Evolutionary conservation across 1,284 basidiomycete species (phyloP).

Genomic region (Cerrena zonata): DNA sequence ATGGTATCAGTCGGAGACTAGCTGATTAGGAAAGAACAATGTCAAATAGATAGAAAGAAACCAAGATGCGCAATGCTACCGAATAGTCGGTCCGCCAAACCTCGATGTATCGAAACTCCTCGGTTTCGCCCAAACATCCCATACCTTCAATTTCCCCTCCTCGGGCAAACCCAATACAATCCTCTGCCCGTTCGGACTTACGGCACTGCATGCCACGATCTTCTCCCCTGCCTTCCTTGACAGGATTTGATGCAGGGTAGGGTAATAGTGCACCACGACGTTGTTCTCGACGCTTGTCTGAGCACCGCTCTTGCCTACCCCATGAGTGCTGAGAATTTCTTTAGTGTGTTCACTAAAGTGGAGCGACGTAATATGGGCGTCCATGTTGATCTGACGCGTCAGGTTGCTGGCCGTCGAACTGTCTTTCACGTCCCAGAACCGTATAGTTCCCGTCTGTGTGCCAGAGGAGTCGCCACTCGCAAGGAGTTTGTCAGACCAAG

Average conservation of each 20-base stretch:
- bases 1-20: too few relatives aligned
- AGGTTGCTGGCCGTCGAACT: constrained; percentile 17
- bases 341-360: constrained; percentile 31
- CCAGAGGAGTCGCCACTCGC: constrained; percentile 76
- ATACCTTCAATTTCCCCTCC: constrained; percentile 45
- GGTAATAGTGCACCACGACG: constrained; percentile 52
- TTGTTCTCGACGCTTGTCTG: constrained; percentile 31
- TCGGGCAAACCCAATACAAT: constrained; percentile 43
- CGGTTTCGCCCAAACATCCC: constrained; percentile 51
- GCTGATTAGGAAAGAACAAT: too few relatives aligned
- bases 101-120: constrained; percentile 38
- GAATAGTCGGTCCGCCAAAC: constrained; percentile 13
- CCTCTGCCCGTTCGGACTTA: constrained; percentile 44
- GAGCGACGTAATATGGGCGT: constrained; percentile 72
- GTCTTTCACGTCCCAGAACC: constrained; percentile 65
- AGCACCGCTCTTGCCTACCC: constrained; percentile 29
- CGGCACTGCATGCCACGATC: constrained; percentile 39
- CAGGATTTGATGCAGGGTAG: constrained; percentile 40
- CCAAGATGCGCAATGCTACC: too few relatives aligned
- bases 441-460: constrained; percentile 62
- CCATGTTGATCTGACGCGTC: constrained; percentile 55
- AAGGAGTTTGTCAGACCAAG: constrained; percentile 80
- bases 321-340: constrained; percentile 59
- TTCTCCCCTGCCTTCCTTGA: constrained; percentile 37
- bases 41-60: too few relatives aligned